A percentile compares a stretch with the other conserved stretches of the same genome.
These are phyloP conservation scores for Penicillium sp. DNA, from an alignment of 2,329 filamentous ascomycete genomes.

Conservation along the genomic window DNA sequence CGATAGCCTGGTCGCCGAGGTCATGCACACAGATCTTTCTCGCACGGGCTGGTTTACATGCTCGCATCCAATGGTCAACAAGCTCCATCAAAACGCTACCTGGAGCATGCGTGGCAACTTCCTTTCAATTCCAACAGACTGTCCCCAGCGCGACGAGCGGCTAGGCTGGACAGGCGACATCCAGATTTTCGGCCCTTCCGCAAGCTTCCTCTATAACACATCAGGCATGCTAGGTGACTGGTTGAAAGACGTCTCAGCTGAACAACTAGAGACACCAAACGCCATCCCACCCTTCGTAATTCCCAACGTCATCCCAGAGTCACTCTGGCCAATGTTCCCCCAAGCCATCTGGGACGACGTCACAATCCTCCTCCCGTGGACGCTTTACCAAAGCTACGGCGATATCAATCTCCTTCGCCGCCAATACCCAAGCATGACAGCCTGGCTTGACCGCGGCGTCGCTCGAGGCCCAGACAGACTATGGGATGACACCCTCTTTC, in stretches of 20 bases:
- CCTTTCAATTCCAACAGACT: slow-evolving; percentile 57
- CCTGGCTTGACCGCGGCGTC: slow-evolving; percentile 38
- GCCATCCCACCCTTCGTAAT: slow-evolving; percentile 34
- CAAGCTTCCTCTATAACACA: slow-evolving; percentile 55
- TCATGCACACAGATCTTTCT: slow-evolving; percentile 54
- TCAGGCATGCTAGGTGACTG: slow-evolving; percentile 51
- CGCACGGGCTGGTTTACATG: slow-evolving; percentile 52
- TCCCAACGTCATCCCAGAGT: slow-evolving; percentile 21
- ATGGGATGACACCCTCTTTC: slow-evolving; percentile 35
- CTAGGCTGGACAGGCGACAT: slow-evolving; percentile 56
- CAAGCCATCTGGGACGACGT: slow-evolving; percentile 44
- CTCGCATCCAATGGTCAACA: slow-evolving; percentile 53
- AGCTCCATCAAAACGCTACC: slow-evolving; percentile 54
- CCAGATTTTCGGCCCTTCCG: slow-evolving; percentile 51
- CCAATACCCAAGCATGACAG: slow-evolving; percentile 37
- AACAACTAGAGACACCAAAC: slow-evolving; percentile 28
- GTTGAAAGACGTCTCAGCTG: slow-evolving; percentile 48
- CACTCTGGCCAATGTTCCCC: slow-evolving; percentile 6
- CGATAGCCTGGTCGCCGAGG: slow-evolving; percentile 9
- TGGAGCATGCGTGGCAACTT: slow-evolving; percentile 63
- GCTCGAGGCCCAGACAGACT: slow-evolving; percentile 32
- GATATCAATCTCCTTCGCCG: slow-evolving; percentile 35
- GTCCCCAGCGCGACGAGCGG: slow-evolving; percentile 56
- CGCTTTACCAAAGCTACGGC: slow-evolving; percentile 33
- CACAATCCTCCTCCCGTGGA: slow-evolving; percentile 37